Evolutionary conservation across 2,329 filamentous ascomycete genomes (phyloP).

Genomic region (Botrytis aclada): DNA sequence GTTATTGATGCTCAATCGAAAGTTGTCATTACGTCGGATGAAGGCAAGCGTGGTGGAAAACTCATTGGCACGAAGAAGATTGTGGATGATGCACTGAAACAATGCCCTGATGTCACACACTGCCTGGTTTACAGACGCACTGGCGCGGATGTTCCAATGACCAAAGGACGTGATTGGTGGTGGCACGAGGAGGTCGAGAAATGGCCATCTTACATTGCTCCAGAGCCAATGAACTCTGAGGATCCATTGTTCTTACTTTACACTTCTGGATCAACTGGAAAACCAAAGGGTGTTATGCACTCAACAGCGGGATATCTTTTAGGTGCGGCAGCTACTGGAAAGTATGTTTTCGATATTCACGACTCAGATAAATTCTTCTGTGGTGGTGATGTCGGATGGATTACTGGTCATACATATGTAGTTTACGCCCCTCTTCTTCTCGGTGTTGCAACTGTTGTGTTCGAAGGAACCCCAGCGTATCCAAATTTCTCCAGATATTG

Average conservation of each 20-base stretch:
- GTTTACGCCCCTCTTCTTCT: constrained; percentile 93
- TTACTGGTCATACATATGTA: constrained; percentile 97
- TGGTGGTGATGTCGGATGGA: constrained; percentile 97
- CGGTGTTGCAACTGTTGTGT: constrained; percentile 91
- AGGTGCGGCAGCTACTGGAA: constrained; percentile 88
- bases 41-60: constrained; percentile 97
- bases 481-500: constrained; percentile 98
- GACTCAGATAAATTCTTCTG: constrained; percentile 94
- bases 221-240: constrained; percentile 86
- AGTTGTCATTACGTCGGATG: constrained; percentile 94
- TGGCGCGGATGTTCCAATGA: constrained; percentile 88
- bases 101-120: constrained; percentile 83
- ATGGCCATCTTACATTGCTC: constrained; percentile 88
- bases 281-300: constrained; percentile 99
- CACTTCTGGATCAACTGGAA: constrained; percentile 95
- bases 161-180: constrained; percentile 84
- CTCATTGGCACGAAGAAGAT: constrained; percentile 98
- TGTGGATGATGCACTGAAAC: constrained; percentile 94
- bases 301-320: constrained; percentile 94
- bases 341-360: constrained; percentile 99
- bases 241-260: constrained; percentile 97
- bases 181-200: constrained; percentile 99
- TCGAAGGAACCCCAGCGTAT: constrained; percentile 96
- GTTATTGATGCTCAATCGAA: constrained; percentile 87
- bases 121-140: constrained; percentile 95